These are phyloP conservation scores for Phylloboletellus chloephorus DNA, from an alignment of 1,284 basidiomycete species.

Conservation along the genomic window DNA sequence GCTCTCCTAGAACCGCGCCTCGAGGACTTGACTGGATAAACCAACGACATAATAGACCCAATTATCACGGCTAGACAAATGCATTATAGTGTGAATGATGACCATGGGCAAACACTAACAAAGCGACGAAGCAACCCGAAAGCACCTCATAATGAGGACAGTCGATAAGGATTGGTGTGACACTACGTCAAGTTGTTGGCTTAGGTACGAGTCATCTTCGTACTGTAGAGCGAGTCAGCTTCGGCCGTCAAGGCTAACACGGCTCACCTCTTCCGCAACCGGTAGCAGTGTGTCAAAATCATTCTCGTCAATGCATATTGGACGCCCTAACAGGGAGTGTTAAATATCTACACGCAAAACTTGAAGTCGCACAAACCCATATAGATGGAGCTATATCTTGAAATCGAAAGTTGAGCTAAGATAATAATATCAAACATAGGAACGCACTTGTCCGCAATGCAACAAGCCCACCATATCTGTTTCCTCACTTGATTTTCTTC, in stretches of 20 bases:
- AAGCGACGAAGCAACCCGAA: constrained; percentile 56
- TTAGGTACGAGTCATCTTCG: constrained; percentile 37
- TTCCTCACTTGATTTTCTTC: constrained; percentile 73
- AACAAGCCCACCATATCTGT: constrained; percentile 81
- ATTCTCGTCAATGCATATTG: constrained; percentile 63
- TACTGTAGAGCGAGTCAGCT: constrained; percentile 36
- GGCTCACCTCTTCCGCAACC: constrained; percentile 46
- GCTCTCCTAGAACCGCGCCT: constrained; percentile 42
- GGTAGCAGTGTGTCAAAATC: constrained; percentile 73
- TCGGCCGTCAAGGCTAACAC: not conserved
- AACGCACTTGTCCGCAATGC: constrained; percentile 65
- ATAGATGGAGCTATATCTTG: constrained; percentile 61
- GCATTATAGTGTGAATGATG: constrained; percentile 5
- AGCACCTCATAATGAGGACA: constrained; percentile 49
- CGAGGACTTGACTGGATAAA: constrained; percentile 67
- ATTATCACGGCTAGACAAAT: constrained; percentile 48
- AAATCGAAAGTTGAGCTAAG: constrained; percentile 7
- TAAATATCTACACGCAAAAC: constrained; percentile 1
- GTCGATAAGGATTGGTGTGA: constrained; percentile 36
- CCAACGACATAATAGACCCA: constrained; percentile 60
- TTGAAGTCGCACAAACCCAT: constrained; percentile 44
- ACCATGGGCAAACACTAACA: constrained; percentile 38
- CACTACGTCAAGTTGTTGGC: constrained; percentile 3
- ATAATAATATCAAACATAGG: constrained; percentile 4
- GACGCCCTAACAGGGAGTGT: constrained; percentile 44